These are phyloP conservation scores for Leishmania guyanensis DNA, from an alignment of 208 protist genomes.

Conservation along the genomic window DNA sequence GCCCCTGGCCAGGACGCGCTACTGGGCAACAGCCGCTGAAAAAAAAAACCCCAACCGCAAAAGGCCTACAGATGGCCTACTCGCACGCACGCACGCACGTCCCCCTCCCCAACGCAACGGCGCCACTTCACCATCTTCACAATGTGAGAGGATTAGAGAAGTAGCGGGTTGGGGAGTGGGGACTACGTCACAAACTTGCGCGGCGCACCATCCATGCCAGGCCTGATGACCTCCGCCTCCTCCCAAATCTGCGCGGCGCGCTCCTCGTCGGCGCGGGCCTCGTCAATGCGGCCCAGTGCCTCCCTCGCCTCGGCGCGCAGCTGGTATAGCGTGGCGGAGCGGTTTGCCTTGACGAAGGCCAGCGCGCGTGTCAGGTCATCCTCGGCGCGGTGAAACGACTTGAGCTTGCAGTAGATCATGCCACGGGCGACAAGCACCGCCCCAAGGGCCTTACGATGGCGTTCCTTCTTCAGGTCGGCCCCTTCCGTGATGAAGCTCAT, in stretches of 20 bases:
- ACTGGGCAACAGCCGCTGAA: neutral
- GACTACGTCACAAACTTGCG: conserved; percentile 84
- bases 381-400: conserved; percentile 76
- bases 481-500: conserved; percentile 77
- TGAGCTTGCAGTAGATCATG: conserved; percentile 87
- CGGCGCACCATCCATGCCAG: conserved; percentile 70
- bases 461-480: conserved; percentile 60
- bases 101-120: neutral
- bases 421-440: conserved; percentile 78
- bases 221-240: conserved; percentile 78
- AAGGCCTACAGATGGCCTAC: neutral
- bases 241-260: conserved; percentile 88
- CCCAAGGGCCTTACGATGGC: conserved; percentile 84
- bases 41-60: neutral
- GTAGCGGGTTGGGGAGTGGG: neutral
- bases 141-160: neutral
- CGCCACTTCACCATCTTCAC: neutral
- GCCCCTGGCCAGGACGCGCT: neutral
- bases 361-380: conserved; percentile 84
- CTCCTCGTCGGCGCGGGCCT: conserved; percentile 83
- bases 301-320: conserved; percentile 86
- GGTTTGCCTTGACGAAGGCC: conserved; percentile 76
- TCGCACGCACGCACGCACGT: neutral
- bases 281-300: conserved; percentile 79
- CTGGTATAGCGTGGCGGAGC: conserved; percentile 83